Evolutionary conservation across 768 basidiomycete genomes (phyloP).

Genomic region (Pleurotus citrinopileatus): DNA sequence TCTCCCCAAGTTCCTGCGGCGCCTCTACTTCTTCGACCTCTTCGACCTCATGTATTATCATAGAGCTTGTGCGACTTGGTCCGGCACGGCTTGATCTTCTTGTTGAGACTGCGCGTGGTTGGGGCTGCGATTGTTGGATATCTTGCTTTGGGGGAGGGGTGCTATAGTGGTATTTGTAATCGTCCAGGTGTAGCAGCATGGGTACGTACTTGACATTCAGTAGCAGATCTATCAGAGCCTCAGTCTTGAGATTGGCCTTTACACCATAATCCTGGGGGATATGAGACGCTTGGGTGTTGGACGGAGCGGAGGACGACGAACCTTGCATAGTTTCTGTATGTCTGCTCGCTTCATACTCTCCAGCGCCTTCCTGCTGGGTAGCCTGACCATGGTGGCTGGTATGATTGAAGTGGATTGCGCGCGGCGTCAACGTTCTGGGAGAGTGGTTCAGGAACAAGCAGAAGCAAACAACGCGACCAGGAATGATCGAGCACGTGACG

Average conservation of each 20-base stretch:
- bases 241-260: conserved; percentile 80
- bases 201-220: conserved; percentile 45
- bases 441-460: conserved; percentile 12
- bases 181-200: conserved; percentile 10
- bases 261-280: conserved; percentile 69
- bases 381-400: conserved; percentile 31
- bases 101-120: conserved; percentile 32
- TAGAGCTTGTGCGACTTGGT: conserved; percentile 36
- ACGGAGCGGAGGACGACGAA: conserved; percentile 19
- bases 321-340: conserved; percentile 71
- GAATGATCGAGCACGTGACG: background rate
- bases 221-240: conserved; percentile 73
- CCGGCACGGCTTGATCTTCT: conserved; percentile 34
- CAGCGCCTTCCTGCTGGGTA: conserved; percentile 39
- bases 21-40: conserved; percentile 34
- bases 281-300: conserved; percentile 12
- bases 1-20: conserved; percentile 12
- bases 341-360: conserved; percentile 46
- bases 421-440: background rate
- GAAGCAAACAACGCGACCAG: conserved; percentile 6
- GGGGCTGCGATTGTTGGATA: conserved; percentile 24
- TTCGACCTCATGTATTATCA: conserved; percentile 49
- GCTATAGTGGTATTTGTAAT: conserved; percentile 20
- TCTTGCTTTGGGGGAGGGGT: conserved; percentile 17
- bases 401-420: background rate